phyloP scores from a whole-genome alignment of 306 rosid species.

The Medicago lupulina region DNA sequence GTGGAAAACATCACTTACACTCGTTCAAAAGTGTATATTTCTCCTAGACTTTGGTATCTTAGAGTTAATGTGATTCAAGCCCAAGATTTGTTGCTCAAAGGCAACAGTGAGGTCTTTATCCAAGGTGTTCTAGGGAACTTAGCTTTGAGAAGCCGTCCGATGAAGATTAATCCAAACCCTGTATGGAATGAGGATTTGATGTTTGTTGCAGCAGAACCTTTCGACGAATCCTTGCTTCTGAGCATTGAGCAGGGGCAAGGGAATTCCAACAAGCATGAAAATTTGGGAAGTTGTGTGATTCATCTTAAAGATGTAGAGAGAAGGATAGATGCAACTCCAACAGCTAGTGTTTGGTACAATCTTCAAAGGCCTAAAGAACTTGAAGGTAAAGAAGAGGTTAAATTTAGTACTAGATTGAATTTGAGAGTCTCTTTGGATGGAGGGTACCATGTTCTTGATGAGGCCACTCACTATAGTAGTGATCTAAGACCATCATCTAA shows the following conservation, averaged over 20 bases:
- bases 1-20: background rate
- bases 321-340: conserved; percentile 37
- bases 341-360: conserved; percentile 32
- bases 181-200: background rate
- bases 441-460: conserved; percentile 65
- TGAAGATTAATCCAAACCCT: background rate
- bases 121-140: too few species aligned
- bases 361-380: conserved; percentile 9
- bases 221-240: background rate
- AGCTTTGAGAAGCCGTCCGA: background rate
- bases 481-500: too few species aligned
- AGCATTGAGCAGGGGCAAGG: too few species aligned
- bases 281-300: conserved; percentile 43
- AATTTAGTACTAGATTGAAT: conserved; percentile 22
- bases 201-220: conserved; percentile 1
- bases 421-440: conserved; percentile 57
- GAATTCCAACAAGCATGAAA: too few species aligned
- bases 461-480: conserved; percentile 46
- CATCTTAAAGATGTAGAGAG: conserved; percentile 40
- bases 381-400: background rate
- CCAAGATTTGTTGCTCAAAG: background rate
- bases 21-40: background rate
- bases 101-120: too few species aligned
- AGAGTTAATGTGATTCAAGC: background rate
- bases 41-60: background rate